Evolutionary conservation across 768 basidiomycete species (phyloP), one percentile per base, ranked within the genome.

Genomic region (Collybia mongolica): DNA sequence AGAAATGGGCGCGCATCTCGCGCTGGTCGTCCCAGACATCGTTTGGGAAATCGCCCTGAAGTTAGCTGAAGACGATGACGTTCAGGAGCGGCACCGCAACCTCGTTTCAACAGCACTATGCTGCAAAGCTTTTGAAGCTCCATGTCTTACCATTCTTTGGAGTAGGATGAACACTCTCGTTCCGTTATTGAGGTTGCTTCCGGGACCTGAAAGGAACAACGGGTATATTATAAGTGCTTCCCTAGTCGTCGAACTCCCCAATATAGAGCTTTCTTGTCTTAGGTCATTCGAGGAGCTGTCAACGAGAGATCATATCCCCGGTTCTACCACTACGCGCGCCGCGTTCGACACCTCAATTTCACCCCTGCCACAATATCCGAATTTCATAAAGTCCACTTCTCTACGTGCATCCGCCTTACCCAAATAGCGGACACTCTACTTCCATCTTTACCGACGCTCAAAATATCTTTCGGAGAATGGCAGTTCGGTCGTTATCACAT

Each of bases 111-210:
- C 41, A 0, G 47, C 53, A 2, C 38, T 51, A 6, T 51, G 49
- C 9, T 57, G 56, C 47, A 57, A 9, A 5, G 47, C 46, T 8
- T 49, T 57, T 26, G 20, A 4, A 17, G 50, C 46, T 11, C 47
- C 56, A 9, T 36, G 46, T 9, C 46, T 52, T 5, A 45, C 54
- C 35, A 24, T 45, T 9, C 17, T 57, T 11, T 57, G 53, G 56
- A 42, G 15, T 24, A 32, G 40, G 1, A 43, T 56, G 48, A 6
- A 48, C 37, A 43, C 48, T 1, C 44, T 51, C 32, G 14, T 51
- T 2, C 53, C 53, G 4, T 45, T 54, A 9, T 41, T 54, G 26
- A 43, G 39, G 49, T 29, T 54, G 8, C 28, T 54, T 6, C 53
- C 53, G 12, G 38, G 44, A 2, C 35, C 46, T 22, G 9, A 29